Percentiles rank a stretch among this genome's conserved stretches.
Evolutionary conservation across 1,139 yeast species (phyloP).

Genomic region (Pichia sp.): DNA sequence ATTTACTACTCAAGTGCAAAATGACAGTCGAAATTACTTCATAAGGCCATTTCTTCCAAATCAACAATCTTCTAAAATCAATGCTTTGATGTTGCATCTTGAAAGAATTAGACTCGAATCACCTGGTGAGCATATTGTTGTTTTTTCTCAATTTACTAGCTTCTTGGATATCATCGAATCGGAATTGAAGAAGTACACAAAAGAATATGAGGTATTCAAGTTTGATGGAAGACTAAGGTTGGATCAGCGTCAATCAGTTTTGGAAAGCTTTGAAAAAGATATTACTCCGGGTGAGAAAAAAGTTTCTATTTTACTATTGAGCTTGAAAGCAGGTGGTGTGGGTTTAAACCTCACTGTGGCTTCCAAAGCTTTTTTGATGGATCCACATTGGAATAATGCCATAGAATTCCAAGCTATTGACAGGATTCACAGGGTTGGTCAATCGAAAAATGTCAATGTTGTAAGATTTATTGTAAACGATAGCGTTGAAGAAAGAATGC

Average conservation of each 20-base stretch:
- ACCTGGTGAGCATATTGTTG: slow-evolving; percentile 69
- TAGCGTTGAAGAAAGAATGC: slow-evolving; percentile 87
- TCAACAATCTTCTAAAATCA: slow-evolving; percentile 63
- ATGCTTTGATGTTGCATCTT: slow-evolving; percentile 59
- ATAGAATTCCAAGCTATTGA: slow-evolving; percentile 94
- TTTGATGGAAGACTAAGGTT: slow-evolving; percentile 78
- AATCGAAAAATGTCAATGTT: slow-evolving; percentile 63
- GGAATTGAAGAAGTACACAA: slow-evolving; percentile 43
- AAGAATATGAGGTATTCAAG: slow-evolving; percentile 47
- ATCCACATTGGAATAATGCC: slow-evolving; percentile 98
- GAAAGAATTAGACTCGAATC: slow-evolving; percentile 44
- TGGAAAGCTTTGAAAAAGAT: slow-evolving; percentile 41
- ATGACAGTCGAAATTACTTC: slow-evolving; percentile 16
- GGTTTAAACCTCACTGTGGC: slow-evolving; percentile 88
- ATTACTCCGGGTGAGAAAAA: slow-evolving; percentile 27
- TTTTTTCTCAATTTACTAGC: slow-evolving; percentile 86
- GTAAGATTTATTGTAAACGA: slow-evolving; percentile 73
- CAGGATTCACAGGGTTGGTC: slow-evolving; percentile 89
- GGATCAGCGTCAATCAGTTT: slow-evolving; percentile 56
- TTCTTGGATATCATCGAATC: slow-evolving; percentile 68
- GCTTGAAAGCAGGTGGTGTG: slow-evolving; percentile 92
- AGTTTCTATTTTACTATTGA: slow-evolving; percentile 56
- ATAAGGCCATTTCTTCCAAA: slow-evolving; percentile 42
- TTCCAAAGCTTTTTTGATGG: slow-evolving; percentile 83
- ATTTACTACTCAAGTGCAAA: slow-evolving; percentile 14